Evolutionary conservation across 1,139 yeast species (phyloP), one percentile per base, ranked within the genome.

Genomic region (Geotrichum bryndzae): DNA sequence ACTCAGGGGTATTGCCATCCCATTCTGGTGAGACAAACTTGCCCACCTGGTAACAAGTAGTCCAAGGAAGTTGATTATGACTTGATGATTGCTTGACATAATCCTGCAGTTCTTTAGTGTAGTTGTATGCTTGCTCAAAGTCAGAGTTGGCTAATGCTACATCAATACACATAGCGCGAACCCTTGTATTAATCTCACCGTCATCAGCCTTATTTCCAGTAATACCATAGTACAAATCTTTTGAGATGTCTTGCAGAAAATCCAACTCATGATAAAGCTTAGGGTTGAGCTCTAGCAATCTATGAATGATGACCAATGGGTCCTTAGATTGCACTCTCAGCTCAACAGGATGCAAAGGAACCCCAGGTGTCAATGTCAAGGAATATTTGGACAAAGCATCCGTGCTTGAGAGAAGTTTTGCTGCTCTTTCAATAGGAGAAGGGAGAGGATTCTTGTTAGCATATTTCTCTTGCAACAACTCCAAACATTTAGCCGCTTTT

Each of bases 21-120:
- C 85, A 82, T 5, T 73, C 73, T 0, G 85, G 84, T 2, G 84
- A 78, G 13, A 80, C 73, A 66, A 72, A 84, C 67, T 82, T 82
- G 1, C 87, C 87, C 1, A 84, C 83, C 66, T 84, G 87, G 66
- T 81, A 82, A 66, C 82, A 82, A 2, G 85, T 80, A 33, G 84
- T 76, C 88, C 88, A 84, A 56, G 82, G 74, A 8, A 58, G 46
- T 23, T 53, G 60, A 23, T n/a, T 15, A n/a, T 41, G 11, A 25
- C 22, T 54, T n/a, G 58, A 29, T 2, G 51, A 27, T 6, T 18
- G 38, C 4, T 27, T 27, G 18, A 27, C 45, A 15, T 10, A 8
- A 46, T 38, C 22, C 51, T 54, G 60, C 8, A 45, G 22, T 33
- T 58, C 54, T 23, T 50, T 53, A 27, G 59, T 53, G 51, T 55